Conservation (phyloP, 2,329 filamentous ascomycete species). For the Beauveria australis region DNA sequence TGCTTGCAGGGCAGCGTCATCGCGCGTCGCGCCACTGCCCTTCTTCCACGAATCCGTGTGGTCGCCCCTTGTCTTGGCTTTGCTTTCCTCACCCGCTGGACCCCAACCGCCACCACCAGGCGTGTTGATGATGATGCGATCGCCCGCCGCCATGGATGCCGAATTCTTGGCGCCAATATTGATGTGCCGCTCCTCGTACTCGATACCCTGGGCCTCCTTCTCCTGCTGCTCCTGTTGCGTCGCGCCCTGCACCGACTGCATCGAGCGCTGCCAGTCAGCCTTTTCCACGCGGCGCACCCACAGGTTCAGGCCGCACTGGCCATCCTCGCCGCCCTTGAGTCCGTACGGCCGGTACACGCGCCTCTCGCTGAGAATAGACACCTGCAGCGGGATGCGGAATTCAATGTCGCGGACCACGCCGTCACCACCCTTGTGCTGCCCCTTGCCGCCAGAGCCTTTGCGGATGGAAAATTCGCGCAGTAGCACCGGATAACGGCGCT, state of each 20-base stretch:
- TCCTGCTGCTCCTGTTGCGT: slow-evolving; percentile 17
- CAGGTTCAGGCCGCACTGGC: slow-evolving; percentile 69
- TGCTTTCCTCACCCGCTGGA: slow-evolving; percentile 46
- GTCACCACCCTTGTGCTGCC: slow-evolving; percentile 62
- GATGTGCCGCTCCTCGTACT: slow-evolving; percentile 54
- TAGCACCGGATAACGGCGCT: slow-evolving; percentile 58
- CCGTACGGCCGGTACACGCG: slow-evolving; percentile 75
- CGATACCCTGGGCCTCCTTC: slow-evolving; percentile 25
- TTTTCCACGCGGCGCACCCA: slow-evolving; percentile 72
- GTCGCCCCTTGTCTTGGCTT: slow-evolving; percentile 44
- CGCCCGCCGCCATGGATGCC: slow-evolving; percentile 65
- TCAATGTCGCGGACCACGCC: slow-evolving; percentile 73
- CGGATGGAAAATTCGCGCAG: slow-evolving; percentile 63
- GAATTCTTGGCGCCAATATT: slow-evolving; percentile 76
- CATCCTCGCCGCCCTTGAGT: slow-evolving; percentile 73
- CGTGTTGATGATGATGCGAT: slow-evolving; percentile 69
- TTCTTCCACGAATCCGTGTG: slow-evolving; percentile 43
- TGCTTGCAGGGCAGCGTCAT: slow-evolving; percentile 51
- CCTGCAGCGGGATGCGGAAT: slow-evolving; percentile 67
- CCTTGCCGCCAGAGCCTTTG: slow-evolving; percentile 52
- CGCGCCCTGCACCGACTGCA: slow-evolving; percentile 29
- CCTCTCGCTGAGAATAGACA: slow-evolving; percentile 68
- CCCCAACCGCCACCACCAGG: slow-evolving; percentile 78
- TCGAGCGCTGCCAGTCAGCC: slow-evolving; percentile 39
- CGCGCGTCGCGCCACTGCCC: slow-evolving; percentile 48